These are phyloP conservation scores for Wickerhamiella spandovensis DNA, from an alignment of 805 yeast genomes.

Conservation along the genomic window DNA sequence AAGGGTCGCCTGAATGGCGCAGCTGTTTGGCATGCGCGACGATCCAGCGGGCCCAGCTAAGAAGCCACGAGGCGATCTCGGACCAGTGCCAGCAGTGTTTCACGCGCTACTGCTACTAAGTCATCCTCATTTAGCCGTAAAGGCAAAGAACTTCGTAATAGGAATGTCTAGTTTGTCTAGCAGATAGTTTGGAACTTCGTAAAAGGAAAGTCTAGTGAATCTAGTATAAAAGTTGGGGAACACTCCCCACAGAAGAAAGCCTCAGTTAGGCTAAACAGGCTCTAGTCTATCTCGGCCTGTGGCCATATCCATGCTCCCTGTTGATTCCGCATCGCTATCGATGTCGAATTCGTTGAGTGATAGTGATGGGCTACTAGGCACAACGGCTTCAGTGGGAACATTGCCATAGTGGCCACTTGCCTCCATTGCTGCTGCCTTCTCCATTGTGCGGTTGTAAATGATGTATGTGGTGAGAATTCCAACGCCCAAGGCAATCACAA, in stretches of 20 bases:
- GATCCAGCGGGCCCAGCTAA: slow-evolving; percentile 58
- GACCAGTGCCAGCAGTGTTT: slow-evolving; percentile 60
- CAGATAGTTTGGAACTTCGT: too few relatives aligned
- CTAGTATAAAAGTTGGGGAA: too few relatives aligned
- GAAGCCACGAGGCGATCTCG: slow-evolving; percentile 40
- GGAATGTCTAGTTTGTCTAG: too few relatives aligned
- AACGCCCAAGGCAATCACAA: slow-evolving; percentile 41
- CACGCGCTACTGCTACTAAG: slow-evolving; percentile 48
- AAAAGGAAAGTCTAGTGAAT: not conserved
- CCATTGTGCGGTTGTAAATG: slow-evolving; percentile 41
- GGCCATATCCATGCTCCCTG: not conserved
- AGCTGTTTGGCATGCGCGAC: slow-evolving; percentile 70
- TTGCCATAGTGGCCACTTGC: slow-evolving; percentile 1
- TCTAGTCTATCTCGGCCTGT: not conserved
- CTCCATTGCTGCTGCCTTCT: slow-evolving; percentile 19
- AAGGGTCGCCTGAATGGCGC: slow-evolving; percentile 35
- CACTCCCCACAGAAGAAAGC: too few relatives aligned
- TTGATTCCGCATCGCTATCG: not conserved
- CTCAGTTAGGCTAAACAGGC: too few relatives aligned
- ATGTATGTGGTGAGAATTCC: slow-evolving; percentile 51
- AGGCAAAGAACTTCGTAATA: too few relatives aligned
- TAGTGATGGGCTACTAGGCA: not conserved
- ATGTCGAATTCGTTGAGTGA: not conserved
- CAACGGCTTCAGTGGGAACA: not conserved
- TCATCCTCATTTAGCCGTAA: too few relatives aligned